phyloP scores from a whole-genome alignment of 176 grass and related monocot genomes.

The Canna indica region DNA sequence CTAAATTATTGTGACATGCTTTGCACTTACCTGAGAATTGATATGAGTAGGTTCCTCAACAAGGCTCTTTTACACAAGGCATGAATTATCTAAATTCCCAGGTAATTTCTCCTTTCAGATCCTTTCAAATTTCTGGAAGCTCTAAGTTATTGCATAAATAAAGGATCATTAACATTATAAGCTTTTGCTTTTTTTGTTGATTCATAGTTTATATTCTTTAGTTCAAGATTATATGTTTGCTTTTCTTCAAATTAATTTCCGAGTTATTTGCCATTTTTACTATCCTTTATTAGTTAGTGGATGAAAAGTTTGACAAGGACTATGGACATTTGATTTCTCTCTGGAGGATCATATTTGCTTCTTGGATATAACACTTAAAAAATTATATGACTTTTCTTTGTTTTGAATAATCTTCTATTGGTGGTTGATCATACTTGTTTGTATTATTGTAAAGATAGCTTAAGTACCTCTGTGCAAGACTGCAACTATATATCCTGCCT shows the following conservation, averaged over 20 bases:
- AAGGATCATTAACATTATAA: neutral
- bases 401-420: too few species aligned
- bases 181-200: neutral
- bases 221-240: neutral
- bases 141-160: neutral
- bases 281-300: too few species aligned
- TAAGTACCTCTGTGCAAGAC: too few species aligned
- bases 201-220: neutral
- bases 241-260: neutral
- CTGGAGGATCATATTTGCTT: too few species aligned
- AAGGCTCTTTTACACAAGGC: neutral
- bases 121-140: neutral
- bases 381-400: too few species aligned
- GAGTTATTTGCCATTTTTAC: neutral
- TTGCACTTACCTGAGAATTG: neutral
- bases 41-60: constrained; percentile 3
- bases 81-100: constrained; percentile 1
- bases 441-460: too few species aligned
- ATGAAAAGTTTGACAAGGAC: neutral
- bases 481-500: too few species aligned
- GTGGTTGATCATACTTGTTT: too few species aligned
- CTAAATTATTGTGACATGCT: neutral
- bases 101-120: neutral
- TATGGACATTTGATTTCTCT: neutral
- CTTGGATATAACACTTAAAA: too few species aligned